Percentiles rank a stretch among this genome's conserved stretches.
These are phyloP conservation scores for Rhizopogon sp. DNA, from an alignment of 768 basidiomycete genomes.

Conservation along the genomic window DNA sequence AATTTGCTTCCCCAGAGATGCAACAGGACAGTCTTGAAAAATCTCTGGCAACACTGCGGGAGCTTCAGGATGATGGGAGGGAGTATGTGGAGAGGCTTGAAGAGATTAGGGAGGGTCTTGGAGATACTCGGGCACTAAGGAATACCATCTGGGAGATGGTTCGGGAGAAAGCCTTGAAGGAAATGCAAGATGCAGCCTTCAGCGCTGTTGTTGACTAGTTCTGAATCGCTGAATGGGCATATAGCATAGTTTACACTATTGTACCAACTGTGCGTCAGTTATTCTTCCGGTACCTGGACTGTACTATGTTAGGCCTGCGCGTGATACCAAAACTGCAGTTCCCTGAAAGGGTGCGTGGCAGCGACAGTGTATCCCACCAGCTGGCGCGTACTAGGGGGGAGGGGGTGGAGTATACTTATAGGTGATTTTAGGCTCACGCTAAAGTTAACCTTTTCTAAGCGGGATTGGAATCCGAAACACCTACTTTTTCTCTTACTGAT, in stretches of 20 bases:
- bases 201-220: conserved; percentile 25
- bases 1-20: conserved; percentile 59
- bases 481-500: background rate
- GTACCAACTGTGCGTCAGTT: background rate
- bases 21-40: conserved; percentile 72
- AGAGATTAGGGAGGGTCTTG: conserved; percentile 79
- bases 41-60: conserved; percentile 64
- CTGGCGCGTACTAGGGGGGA: background rate
- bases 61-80: conserved; percentile 80
- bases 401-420: background rate
- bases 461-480: no score
- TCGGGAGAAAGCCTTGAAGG: conserved; percentile 66
- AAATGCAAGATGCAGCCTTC: conserved; percentile 63
- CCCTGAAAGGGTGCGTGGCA: no score
- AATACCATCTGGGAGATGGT: conserved; percentile 74
- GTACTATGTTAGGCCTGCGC: background rate
- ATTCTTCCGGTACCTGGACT: background rate
- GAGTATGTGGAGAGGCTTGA: conserved; percentile 83
- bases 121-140: conserved; percentile 67
- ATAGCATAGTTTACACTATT: background rate
- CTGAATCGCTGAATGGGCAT: background rate
- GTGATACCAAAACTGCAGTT: background rate
- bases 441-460: background rate
- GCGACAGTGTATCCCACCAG: no score
- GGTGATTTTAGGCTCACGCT: background rate